Evolutionary conservation across 257 asterid genomes (phyloP).

Genomic region (Datura wrightii): DNA sequence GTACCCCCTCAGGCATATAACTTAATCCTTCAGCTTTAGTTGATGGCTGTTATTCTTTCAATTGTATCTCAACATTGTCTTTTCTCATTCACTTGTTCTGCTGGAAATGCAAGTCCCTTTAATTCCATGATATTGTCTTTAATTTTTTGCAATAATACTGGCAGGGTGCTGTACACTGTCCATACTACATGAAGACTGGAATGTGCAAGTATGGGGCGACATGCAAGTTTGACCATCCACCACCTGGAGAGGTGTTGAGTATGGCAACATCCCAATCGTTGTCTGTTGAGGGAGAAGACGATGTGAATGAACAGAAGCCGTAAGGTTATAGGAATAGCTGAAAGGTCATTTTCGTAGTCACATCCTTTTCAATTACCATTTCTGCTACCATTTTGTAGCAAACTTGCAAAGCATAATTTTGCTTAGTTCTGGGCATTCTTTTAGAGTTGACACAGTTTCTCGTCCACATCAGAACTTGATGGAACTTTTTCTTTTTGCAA

Average conservation of each 20-base stretch:
- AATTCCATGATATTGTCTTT: not conserved
- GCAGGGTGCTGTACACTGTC: slow-evolving; percentile 90
- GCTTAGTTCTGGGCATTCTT: not conserved
- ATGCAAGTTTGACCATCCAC: slow-evolving; percentile 94
- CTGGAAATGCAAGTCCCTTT: not conserved
- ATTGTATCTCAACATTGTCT: not conserved
- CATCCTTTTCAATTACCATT: not conserved
- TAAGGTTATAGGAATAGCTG: not conserved
- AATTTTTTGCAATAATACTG: slow-evolving; percentile 22
- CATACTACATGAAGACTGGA: slow-evolving; percentile 96
- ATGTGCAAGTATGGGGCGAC: slow-evolving; percentile 88
- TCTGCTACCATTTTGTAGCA: not conserved
- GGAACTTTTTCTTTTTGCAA: not conserved
- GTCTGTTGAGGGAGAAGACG: slow-evolving; percentile 49
- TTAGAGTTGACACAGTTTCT: slow-evolving; percentile 10
- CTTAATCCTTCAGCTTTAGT: not conserved
- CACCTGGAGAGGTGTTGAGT: slow-evolving; percentile 91
- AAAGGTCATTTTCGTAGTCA: not conserved
- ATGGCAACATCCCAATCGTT: slow-evolving; percentile 43
- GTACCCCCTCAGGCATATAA: not conserved
- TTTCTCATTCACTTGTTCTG: not conserved
- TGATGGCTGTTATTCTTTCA: slow-evolving; percentile 1
- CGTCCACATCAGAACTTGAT: not conserved
- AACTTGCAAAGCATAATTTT: not conserved
- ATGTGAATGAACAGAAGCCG: slow-evolving; percentile 37